These are phyloP conservation scores for Populus ilicifolia DNA, from an alignment of 345 rosid genomes.

Conservation along the genomic window DNA sequence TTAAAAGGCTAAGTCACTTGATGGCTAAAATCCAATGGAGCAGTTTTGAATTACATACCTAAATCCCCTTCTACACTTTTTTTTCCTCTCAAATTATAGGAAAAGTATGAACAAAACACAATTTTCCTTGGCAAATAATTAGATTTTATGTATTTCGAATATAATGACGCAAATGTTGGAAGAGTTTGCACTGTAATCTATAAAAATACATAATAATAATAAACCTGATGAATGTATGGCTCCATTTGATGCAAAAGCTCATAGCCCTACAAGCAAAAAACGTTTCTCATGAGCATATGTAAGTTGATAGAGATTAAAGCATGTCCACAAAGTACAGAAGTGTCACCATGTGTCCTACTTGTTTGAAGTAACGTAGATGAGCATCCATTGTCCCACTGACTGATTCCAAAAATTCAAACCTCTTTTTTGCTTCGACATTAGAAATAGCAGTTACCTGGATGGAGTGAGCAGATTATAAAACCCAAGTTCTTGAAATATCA, in stretches of 20 bases:
- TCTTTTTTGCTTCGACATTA: slow-evolving; percentile 92
- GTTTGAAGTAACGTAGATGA: slow-evolving; percentile 95
- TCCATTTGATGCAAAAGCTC: slow-evolving; percentile 99
- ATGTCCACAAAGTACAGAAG: slow-evolving; percentile 13
- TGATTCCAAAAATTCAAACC: slow-evolving; percentile 96
- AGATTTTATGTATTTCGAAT: not conserved
- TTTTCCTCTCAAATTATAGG: not conserved
- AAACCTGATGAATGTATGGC: slow-evolving; percentile 92
- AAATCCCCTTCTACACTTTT: not conserved
- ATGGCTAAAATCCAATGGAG: not conserved
- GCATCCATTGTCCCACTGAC: slow-evolving; percentile 99
- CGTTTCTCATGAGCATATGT: slow-evolving; percentile 13
- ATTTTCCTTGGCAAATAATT: not conserved
- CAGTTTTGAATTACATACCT: not conserved
- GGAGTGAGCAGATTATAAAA: slow-evolving; percentile 8
- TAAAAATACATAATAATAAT: not conserved
- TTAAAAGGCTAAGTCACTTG: not conserved
- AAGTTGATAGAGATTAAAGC: slow-evolving; percentile 8
- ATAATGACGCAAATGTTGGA: not conserved
- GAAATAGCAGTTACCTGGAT: slow-evolving; percentile 83
- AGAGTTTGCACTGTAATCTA: not conserved
- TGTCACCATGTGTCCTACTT: slow-evolving; percentile 38
- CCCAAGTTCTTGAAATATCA: not conserved
- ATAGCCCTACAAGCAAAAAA: slow-evolving; percentile 54
- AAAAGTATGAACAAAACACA: not conserved